A percentile compares a stretch with the other conserved stretches of the same genome.
Conservation (phyloP, 768 basidiomycete species). For the Ephemerocybe angulata region DNA sequence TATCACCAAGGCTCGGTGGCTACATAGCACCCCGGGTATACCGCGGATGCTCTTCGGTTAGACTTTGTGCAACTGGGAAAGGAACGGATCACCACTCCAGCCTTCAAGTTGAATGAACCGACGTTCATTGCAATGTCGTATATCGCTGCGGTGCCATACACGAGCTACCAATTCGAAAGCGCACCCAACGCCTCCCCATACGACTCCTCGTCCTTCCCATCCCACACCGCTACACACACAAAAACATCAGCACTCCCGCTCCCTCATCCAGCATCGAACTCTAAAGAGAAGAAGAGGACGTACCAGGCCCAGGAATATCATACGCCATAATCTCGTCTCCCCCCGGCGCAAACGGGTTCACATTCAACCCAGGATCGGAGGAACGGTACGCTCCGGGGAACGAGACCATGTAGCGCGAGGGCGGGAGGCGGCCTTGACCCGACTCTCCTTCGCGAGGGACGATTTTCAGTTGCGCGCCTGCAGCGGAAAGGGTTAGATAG, state of each 20-base stretch:
- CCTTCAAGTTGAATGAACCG: too few relatives aligned
- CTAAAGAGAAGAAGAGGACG: constrained; percentile 4
- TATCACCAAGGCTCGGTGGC: too few relatives aligned
- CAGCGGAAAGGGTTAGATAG: background rate
- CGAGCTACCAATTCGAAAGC: too few relatives aligned
- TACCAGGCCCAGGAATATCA: constrained; percentile 32
- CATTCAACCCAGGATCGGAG: constrained; percentile 33
- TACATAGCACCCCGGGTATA: too few relatives aligned
- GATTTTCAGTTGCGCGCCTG: constrained; percentile 31
- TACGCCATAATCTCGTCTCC: constrained; percentile 28
- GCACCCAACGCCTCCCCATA: background rate
- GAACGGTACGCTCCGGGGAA: constrained; percentile 35
- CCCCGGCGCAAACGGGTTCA: constrained; percentile 32
- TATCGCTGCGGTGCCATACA: too few relatives aligned
- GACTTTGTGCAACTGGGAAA: too few relatives aligned
- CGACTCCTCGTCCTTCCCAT: constrained; percentile 1
- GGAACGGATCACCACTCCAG: too few relatives aligned
- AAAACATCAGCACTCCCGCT: too few relatives aligned
- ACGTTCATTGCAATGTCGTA: background rate
- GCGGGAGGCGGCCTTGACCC: constrained; percentile 21
- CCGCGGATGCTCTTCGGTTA: background rate
- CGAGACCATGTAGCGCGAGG: constrained; percentile 29
- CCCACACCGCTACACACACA: background rate
- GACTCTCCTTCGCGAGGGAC: constrained; percentile 30
- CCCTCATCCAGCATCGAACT: background rate